A percentile compares a stretch with the other conserved stretches of the same genome.
phyloP scores from a whole-genome alignment of 345 rosid genomes.

The Salix purpurea region DNA sequence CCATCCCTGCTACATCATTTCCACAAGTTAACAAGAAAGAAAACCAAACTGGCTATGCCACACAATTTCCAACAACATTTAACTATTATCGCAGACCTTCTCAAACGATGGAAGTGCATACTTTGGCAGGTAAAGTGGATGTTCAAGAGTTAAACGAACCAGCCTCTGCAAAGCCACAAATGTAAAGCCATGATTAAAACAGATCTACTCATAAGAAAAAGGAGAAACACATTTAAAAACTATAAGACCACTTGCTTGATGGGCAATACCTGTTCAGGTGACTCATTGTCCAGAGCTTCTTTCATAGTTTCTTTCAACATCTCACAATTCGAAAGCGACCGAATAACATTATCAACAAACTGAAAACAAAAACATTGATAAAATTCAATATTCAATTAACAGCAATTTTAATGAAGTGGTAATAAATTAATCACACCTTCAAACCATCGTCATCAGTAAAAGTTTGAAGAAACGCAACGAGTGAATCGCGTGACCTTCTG shows the following conservation, averaged over 20 bases:
- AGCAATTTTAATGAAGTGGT: background rate
- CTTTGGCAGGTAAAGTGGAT: constrained; percentile 38
- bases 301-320: constrained; percentile 33
- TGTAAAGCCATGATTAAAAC: constrained; percentile 19
- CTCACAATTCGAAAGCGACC: constrained; percentile 38
- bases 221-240: background rate
- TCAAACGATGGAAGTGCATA: constrained; percentile 59
- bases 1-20: constrained; percentile 62
- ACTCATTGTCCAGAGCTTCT: constrained; percentile 38
- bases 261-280: constrained; percentile 56
- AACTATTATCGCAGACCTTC: constrained; percentile 42
- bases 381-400: too few species aligned
- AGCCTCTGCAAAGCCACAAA: constrained; percentile 70
- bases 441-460: constrained; percentile 41
- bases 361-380: constrained; percentile 23
- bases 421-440: constrained; percentile 46
- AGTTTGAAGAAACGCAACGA: constrained; percentile 57
- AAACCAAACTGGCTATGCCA: background rate
- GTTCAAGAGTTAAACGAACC: constrained; percentile 61
- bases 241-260: background rate
- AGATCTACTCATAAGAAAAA: background rate
- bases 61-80: background rate
- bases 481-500: constrained; percentile 45
- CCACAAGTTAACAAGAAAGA: background rate
- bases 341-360: constrained; percentile 46